Base-by-base conservation (phyloP, 179 eudicot species). In the Silene vulgaris region DNA sequence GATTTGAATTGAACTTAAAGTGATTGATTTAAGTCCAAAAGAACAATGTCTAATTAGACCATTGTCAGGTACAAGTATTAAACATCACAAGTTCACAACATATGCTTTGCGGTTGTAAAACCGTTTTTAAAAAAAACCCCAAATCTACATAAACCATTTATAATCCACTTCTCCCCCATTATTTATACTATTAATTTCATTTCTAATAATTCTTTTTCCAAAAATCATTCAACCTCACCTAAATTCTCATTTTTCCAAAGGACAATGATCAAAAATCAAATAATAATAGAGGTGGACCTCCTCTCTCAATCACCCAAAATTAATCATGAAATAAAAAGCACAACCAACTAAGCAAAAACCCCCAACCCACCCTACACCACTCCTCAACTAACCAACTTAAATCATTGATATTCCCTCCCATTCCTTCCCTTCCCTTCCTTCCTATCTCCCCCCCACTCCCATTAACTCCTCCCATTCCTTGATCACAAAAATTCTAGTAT, bases 341-440 rank as follows among this genome's bases (percentile, higher is more conserved):
- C 35, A 69, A 37, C 69, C 74, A 59, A 76, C 75, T 26, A 71
- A 77, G 59, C 75, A 23, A 40, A 37, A 40, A 40, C 48, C 48
- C 48, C 48, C 48, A 40, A 8, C 48, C 48, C 48, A 40, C 48
- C 48, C 40, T 35, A 35, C 40, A 35, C 48, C 59, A 54, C 35
- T 32, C 75, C 72, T 43, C 80, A 77, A 62, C 71, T 62, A 21
- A 71, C 75, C 75, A 77, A 63, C 75, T 43, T 6, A 40, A 61
- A 77, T 77, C 63, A 71, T 77, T 71, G 52, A 71, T 50, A 71
- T 77, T 70, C 69, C 56, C n/a, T 37, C 21, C 62, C 73, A 16
- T 28, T 29, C 71, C 29, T 40, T 43, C 29, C 56, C 26, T 23
- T 7, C 17, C 3, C 43, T 7, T 13, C 65, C 74, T 9, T 13